Base-by-base conservation (phyloP, 1,284 basidiomycete species). In the Naganishia albida region DNA sequence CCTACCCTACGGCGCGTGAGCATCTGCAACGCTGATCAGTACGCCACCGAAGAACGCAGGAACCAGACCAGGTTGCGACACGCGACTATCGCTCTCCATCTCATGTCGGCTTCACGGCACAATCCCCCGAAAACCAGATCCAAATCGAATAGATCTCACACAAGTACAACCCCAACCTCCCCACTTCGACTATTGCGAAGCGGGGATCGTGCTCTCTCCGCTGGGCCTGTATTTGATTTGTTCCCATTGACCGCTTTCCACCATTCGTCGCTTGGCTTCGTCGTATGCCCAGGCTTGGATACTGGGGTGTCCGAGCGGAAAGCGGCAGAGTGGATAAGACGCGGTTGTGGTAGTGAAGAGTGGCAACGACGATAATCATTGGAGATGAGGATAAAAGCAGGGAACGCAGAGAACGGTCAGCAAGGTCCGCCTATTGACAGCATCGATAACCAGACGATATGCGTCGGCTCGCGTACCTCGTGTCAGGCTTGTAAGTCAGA, bases 401-500 rank as follows among this genome's bases (percentile, higher is more conserved):
- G 43, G 13, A 18, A 42, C 34, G 30, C 42, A 15, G 46, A 44
- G 52, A 46, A 51, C 18, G 39, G 20, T 18, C n/a, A 34, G 20
- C 13, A 25, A 2, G 50, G 13, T 49, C 7, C 20, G 25, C 20
- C 18, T 38, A 46, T 10, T 42, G 16, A 46, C 2, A 28, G 25
- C 0, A 20, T 12, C 16, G 12, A 13, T 12, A 59, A 6, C 8
- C 15, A 26, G 15, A 20, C n/a, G 34, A 16, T 15, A 43, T 7
- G 2, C n/a, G 40, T 16, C 23, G 13, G 38, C n/a, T 7, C 23
- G 80, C 88, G 71, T 74, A 93, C 93, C 88, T 93, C 20, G 90
- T 94, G 77, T 97, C 93, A 7, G 95, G 94, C 82, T 96, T 96
- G 84, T 94, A 97, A 80, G 91, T 90, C 52, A 92, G 80, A 73